These are phyloP conservation scores for Ensete glaucum DNA, from an alignment of 176 grass and related monocot genomes.

Conservation along the genomic window DNA sequence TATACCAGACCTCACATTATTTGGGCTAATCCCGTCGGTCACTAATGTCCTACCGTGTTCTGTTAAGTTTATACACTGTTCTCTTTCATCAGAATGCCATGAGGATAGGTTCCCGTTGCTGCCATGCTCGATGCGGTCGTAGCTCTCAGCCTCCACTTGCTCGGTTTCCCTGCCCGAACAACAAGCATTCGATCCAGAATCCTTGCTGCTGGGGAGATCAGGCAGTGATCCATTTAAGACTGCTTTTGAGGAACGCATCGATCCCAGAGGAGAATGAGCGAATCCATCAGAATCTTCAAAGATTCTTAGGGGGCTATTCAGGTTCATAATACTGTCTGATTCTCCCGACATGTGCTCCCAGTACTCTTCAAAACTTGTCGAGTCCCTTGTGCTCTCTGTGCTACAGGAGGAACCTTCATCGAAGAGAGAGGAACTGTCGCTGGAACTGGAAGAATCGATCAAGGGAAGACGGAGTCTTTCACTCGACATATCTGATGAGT, in stretches of 20 bases:
- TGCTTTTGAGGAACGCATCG: conserved; percentile 3
- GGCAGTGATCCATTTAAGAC: background rate
- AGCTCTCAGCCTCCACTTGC: conserved; percentile 2
- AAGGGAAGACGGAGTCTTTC: background rate
- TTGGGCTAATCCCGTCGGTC: conserved; percentile 31
- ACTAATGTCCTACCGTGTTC: conserved; percentile 27
- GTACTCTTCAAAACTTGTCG: conserved; percentile 48
- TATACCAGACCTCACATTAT: conserved; percentile 26
- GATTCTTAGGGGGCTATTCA: conserved; percentile 11
- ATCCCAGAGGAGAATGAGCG: conserved; percentile 18
- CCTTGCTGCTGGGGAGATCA: background rate
- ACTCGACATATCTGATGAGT: conserved; percentile 7
- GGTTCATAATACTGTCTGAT: conserved; percentile 29
- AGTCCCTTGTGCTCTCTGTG: conserved; percentile 47
- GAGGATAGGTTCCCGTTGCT: conserved; percentile 6
- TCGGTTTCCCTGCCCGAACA: conserved; percentile 27
- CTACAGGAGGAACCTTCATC: conserved; percentile 42
- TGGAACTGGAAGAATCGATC: conserved; percentile 23
- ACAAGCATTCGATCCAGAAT: conserved; percentile 22
- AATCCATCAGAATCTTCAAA: conserved; percentile 26
- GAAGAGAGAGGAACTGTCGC: conserved; percentile 55
- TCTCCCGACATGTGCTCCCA: conserved; percentile 32
- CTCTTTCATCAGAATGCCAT: conserved; percentile 36
- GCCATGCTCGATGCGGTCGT: no score
- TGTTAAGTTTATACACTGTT: conserved; percentile 33